Evolutionary conservation across 306 rosid species (phyloP).

Genomic region (Arachis hypogaea): DNA sequence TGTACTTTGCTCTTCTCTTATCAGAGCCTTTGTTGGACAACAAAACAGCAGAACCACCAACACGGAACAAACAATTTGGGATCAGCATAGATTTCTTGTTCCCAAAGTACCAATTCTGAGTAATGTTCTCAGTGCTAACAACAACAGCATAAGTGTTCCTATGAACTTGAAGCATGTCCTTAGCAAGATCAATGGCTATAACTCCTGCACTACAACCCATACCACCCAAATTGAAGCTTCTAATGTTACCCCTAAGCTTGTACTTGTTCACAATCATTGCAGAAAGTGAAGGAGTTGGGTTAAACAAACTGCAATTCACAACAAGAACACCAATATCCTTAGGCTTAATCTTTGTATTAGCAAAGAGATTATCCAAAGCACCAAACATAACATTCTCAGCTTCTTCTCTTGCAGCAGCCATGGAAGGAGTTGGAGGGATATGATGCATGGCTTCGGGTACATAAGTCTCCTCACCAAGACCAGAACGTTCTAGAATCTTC

Average conservation of each 20-base stretch:
- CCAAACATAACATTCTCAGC: conserved; percentile 66
- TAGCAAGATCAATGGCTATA: conserved; percentile 69
- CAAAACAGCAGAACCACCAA: conserved; percentile 63
- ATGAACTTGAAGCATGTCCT: conserved; percentile 68
- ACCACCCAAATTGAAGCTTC: conserved; percentile 65
- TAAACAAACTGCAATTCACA: conserved; percentile 73
- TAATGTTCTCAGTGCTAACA: conserved; percentile 77
- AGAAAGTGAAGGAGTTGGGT: conserved; percentile 72
- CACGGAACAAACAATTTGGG: conserved; percentile 72
- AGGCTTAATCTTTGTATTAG: conserved; percentile 51
- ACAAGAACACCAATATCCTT: conserved; percentile 67
- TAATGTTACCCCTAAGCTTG: conserved; percentile 55
- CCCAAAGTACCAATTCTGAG: conserved; percentile 80
- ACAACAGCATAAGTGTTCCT: conserved; percentile 64
- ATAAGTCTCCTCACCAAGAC: conserved; percentile 65
- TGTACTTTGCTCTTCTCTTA: conserved; percentile 52
- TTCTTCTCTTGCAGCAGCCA: conserved; percentile 66
- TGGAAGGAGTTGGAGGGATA: conserved; percentile 52
- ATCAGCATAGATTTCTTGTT: conserved; percentile 69
- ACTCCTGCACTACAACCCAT: conserved; percentile 91
- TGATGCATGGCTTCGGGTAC: conserved; percentile 59
- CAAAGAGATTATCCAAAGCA: conserved; percentile 59
- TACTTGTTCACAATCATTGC: conserved; percentile 72
- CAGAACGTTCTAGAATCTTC: conserved; percentile 64
- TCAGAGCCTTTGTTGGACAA: conserved; percentile 56